Conservation (phyloP, 805 yeast genomes). For the Geotrichum ghanense region DNA sequence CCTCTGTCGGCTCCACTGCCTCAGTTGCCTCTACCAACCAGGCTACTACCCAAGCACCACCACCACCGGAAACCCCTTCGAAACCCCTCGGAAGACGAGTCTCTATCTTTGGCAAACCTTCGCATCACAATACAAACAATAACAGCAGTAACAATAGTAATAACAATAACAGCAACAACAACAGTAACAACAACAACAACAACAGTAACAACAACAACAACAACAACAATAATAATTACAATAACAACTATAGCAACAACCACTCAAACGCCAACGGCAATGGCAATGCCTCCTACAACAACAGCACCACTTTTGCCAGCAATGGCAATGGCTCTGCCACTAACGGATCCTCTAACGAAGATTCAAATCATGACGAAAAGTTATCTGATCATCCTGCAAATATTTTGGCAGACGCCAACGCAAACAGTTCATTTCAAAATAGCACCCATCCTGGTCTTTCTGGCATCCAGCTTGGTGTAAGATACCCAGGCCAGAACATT, state of each 20-base stretch:
- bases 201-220: slow-evolving; percentile 25
- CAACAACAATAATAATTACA: slow-evolving; percentile 22
- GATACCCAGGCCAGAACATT: slow-evolving; percentile 32
- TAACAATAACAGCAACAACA: slow-evolving; percentile 23
- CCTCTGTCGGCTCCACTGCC: slow-evolving; percentile 5
- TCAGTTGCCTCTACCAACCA: neutral
- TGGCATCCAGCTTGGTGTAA: slow-evolving; percentile 27
- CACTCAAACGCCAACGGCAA: too few relatives aligned
- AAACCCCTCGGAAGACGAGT: slow-evolving; percentile 6
- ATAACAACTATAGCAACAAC: slow-evolving; percentile 23
- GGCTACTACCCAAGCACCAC: neutral
- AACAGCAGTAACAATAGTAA: slow-evolving; percentile 21
- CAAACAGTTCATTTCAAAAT: slow-evolving; percentile 2
- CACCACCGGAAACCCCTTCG: slow-evolving; percentile 4
- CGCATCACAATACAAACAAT: slow-evolving; percentile 24
- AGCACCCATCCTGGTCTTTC: slow-evolving; percentile 16
- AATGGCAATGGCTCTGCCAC: slow-evolving; percentile 3
- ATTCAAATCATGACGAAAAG: slow-evolving; percentile 12
- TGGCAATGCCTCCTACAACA: too few relatives aligned
- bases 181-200: slow-evolving; percentile 22
- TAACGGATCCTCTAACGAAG: slow-evolving; percentile 8
- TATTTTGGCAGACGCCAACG: slow-evolving; percentile 7
- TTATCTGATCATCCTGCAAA: slow-evolving; percentile 6
- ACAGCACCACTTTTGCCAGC: slow-evolving; percentile 19
- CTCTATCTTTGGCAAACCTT: neutral